Conservation (phyloP, 208 protist genomes). For the Tetramitus jugosus region DNA sequence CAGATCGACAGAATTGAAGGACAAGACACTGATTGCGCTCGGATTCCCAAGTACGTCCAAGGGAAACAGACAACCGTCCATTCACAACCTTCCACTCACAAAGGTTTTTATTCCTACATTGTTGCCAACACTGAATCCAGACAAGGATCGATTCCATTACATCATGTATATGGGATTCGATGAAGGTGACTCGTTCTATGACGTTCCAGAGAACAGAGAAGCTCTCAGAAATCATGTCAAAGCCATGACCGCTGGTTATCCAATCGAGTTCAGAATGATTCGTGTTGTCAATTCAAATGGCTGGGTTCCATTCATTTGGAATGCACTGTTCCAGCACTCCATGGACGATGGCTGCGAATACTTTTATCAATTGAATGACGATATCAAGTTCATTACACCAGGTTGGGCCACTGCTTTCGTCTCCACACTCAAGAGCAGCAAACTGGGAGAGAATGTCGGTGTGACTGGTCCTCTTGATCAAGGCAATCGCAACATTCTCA, state of each 20-base stretch:
- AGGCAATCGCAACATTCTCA: not conserved
- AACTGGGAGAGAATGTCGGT: not conserved
- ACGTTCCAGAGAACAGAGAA: slow-evolving; percentile 6
- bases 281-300: not conserved
- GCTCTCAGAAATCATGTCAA: not conserved
- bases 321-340: slow-evolving; percentile 15
- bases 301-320: slow-evolving; percentile 8
- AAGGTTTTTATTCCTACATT: slow-evolving; percentile 10
- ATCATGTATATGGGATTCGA: slow-evolving; percentile 5
- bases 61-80: not conserved
- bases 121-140: not conserved
- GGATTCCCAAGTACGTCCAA: slow-evolving; percentile 9
- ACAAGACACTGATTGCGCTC: not conserved
- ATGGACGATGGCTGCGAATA: slow-evolving; percentile 11
- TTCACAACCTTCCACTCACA: not conserved
- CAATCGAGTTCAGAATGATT: not conserved
- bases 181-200: not conserved
- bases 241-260: not conserved
- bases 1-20: not conserved
- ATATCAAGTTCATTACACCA: not conserved
- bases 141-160: not conserved
- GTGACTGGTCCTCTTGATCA: not conserved
- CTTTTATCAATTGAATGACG: slow-evolving; percentile 21
- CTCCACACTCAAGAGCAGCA: not conserved
- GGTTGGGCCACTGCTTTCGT: not conserved